A percentile compares a stretch with the other conserved stretches of the same genome.
These are phyloP conservation scores for Apiotrichum gracile DNA, from an alignment of 1,284 basidiomycete genomes.

Conservation along the genomic window DNA sequence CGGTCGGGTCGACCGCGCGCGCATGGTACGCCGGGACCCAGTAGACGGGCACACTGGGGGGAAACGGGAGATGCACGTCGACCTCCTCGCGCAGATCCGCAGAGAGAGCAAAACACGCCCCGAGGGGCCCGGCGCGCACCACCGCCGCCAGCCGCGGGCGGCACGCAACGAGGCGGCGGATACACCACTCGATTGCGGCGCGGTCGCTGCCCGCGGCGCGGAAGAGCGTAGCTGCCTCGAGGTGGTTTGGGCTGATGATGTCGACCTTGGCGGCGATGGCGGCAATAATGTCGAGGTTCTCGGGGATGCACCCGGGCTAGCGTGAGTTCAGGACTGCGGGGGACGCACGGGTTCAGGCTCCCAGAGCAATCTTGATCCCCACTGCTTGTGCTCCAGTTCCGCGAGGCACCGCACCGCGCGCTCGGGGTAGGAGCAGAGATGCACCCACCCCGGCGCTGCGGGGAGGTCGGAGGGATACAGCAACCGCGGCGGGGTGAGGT, in stretches of 20 bases:
- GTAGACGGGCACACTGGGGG: conserved; percentile 11
- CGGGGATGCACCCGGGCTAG: conserved; percentile 21
- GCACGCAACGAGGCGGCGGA: conserved; percentile 11
- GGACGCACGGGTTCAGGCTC: conserved; percentile 36
- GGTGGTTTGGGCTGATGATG: conserved; percentile 43
- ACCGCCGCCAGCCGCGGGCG: conserved; percentile 23
- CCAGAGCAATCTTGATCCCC: too few relatives aligned
- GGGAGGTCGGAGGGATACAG: conserved; percentile 22
- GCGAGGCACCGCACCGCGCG: conserved; percentile 9
- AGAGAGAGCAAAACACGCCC: conserved; percentile 24
- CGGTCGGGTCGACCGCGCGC: conserved; percentile 38
- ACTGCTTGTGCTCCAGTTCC: conserved; percentile 20
- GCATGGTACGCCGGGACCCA: conserved; percentile 31
- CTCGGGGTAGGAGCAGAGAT: conserved; percentile 30
- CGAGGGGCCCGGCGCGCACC: conserved; percentile 27
- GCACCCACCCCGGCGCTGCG: conserved; percentile 23
- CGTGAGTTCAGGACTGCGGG: not conserved
- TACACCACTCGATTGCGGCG: conserved; percentile 12
- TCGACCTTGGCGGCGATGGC: conserved; percentile 22
- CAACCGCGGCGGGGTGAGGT: conserved; percentile 26
- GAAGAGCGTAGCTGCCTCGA: conserved; percentile 35
- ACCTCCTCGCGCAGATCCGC: conserved; percentile 2
- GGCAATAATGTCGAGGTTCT: conserved; percentile 19
- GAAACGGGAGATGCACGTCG: not conserved
- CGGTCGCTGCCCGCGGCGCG: conserved; percentile 6